Conservation (phyloP, 2,329 filamentous ascomycete genomes). For the Albophoma yamanashiensis region DNA sequence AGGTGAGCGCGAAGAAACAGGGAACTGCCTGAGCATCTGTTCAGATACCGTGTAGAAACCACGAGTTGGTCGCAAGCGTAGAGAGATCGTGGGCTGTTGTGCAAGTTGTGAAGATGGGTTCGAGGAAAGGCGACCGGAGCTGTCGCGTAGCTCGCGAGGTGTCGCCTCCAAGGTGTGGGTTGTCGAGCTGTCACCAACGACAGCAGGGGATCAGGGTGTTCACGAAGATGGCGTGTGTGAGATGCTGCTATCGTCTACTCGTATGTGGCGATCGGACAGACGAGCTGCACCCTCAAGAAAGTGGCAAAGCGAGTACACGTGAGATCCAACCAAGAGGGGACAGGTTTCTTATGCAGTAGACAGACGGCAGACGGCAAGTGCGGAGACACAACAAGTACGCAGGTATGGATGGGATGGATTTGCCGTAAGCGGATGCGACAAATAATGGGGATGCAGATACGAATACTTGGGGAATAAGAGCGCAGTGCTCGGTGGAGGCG, state of each 20-base stretch:
- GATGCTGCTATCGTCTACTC: not conserved
- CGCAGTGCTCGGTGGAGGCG: not conserved
- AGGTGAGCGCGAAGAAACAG: slow-evolving; percentile 9
- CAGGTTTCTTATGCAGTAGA: not conserved
- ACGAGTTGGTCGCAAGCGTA: not conserved
- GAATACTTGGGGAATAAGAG: not conserved
- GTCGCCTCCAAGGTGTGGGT: not conserved
- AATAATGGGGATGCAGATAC: not conserved
- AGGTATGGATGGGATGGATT: too few species aligned
- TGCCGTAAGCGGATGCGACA: not conserved
- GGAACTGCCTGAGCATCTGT: slow-evolving; percentile 1
- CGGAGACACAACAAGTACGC: not conserved
- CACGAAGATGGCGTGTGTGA: not conserved
- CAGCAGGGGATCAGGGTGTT: not conserved
- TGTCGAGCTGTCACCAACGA: not conserved
- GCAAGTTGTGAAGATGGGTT: not conserved
- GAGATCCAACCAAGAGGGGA: not conserved
- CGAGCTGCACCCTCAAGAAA: too few species aligned
- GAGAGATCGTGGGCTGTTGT: not conserved
- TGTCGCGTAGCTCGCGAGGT: not conserved
- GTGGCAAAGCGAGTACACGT: not conserved
- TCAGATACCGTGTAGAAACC: not conserved
- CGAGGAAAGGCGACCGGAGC: not conserved
- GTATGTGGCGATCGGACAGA: not conserved
- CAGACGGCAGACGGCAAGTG: not conserved